phyloP scores from a whole-genome alignment of 441 rosid genomes.

The Cnidoscolus chayamansa region DNA sequence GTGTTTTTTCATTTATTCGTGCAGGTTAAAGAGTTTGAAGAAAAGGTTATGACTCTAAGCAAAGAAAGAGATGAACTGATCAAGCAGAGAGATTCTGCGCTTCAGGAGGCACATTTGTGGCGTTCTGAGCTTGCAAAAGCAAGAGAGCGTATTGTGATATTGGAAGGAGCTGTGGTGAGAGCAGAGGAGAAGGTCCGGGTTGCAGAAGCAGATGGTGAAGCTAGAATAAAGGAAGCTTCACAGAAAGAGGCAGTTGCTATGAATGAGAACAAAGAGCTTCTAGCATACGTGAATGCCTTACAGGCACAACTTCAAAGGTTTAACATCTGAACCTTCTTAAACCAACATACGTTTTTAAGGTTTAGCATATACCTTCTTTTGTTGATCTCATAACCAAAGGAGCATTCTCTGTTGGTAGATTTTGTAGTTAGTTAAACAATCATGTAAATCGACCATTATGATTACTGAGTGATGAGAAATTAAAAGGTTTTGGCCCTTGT shows the following conservation, averaged over 20 bases:
- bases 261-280: conserved; percentile 87
- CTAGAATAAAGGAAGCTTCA: conserved; percentile 70
- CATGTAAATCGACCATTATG: neutral
- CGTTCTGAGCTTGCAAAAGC: conserved; percentile 95
- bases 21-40: conserved; percentile 74
- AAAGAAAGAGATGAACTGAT: conserved; percentile 72
- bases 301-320: conserved; percentile 90
- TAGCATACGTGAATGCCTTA: conserved; percentile 69
- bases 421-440: neutral
- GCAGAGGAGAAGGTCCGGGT: conserved; percentile 91
- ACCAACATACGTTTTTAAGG: neutral
- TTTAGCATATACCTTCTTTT: neutral
- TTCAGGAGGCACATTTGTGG: conserved; percentile 89
- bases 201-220: conserved; percentile 70
- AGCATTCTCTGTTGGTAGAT: neutral
- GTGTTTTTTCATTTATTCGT: conserved; percentile 12
- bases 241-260: conserved; percentile 65
- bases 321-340: conserved; percentile 22
- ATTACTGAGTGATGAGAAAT: neutral
- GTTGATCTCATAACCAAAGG: no score
- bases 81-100: conserved; percentile 80
- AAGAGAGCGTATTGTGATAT: conserved; percentile 77
- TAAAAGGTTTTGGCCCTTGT: neutral
- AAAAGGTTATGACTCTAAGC: conserved; percentile 46
- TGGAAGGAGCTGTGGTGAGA: conserved; percentile 84